These are phyloP conservation scores for Colletotrichum sp. DNA, from an alignment of 2,329 filamentous ascomycete genomes.

Conservation along the genomic window DNA sequence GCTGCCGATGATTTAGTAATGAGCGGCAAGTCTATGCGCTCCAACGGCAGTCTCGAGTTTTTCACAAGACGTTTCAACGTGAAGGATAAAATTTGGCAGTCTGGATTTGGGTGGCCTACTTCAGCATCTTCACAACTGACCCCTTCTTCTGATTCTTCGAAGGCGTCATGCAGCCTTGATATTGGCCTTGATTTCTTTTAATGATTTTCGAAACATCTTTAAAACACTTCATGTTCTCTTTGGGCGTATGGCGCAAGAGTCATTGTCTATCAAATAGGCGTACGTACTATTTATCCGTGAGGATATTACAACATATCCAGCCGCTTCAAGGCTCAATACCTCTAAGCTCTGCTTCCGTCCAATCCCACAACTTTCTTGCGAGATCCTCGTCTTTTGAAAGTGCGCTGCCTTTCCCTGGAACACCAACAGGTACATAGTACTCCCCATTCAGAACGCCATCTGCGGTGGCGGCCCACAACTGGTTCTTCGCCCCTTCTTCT, in stretches of 20 bases:
- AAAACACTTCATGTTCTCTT: neutral
- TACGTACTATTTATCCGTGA: fast-evolving
- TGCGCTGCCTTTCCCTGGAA: conserved; percentile 23
- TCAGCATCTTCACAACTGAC: neutral
- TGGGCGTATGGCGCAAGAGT: neutral
- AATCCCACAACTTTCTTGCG: conserved; percentile 37
- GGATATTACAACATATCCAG: neutral
- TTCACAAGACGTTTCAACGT: neutral
- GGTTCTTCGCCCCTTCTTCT: conserved; percentile 33
- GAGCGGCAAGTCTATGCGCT: neutral
- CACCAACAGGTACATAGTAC: conserved; percentile 37
- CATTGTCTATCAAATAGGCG: neutral
- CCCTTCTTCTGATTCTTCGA: neutral
- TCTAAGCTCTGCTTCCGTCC: conserved; percentile 35
- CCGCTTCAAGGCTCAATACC: neutral
- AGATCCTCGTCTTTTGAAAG: conserved; percentile 28
- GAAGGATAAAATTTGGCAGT: neutral
- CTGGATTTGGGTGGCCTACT: neutral
- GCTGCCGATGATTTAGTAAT: neutral
- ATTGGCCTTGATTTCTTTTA: neutral
- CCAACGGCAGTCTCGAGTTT: neutral
- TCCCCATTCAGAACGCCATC: conserved; percentile 28
- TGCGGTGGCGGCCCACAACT: conserved; percentile 34
- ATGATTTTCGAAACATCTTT: neutral
- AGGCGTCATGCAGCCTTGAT: neutral